Evolutionary conservation across 2,329 filamentous ascomycete genomes (phyloP).

Genomic region (Metarhizium album): DNA sequence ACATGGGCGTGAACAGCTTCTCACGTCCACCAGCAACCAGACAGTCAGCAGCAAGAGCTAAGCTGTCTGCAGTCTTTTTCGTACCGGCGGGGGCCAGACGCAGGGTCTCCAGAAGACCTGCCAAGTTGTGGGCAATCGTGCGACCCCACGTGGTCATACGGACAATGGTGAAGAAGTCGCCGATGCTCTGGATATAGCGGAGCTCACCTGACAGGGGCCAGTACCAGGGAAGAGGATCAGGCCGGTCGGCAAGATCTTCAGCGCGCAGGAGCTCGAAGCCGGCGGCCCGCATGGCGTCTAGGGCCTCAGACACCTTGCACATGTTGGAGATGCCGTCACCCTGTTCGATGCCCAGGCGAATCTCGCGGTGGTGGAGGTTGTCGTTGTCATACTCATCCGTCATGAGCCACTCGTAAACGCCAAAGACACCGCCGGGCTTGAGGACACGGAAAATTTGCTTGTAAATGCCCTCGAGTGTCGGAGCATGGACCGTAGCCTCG

Average conservation of each 20-base stretch:
- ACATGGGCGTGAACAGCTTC: slow-evolving; percentile 98
- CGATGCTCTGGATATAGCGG: slow-evolving; percentile 67
- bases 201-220: slow-evolving; percentile 82
- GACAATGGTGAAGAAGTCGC: slow-evolving; percentile 72
- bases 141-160: slow-evolving; percentile 85
- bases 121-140: slow-evolving; percentile 61
- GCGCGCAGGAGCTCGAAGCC: slow-evolving; percentile 76
- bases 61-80: slow-evolving; percentile 87
- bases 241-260: slow-evolving; percentile 75
- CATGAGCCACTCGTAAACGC: slow-evolving; percentile 99
- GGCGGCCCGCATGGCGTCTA: slow-evolving; percentile 73
- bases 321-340: slow-evolving; percentile 97
- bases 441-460: slow-evolving; percentile 88
- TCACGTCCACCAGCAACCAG: slow-evolving; percentile 77
- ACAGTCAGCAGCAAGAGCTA: slow-evolving; percentile 72
- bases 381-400: slow-evolving; percentile 88
- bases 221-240: slow-evolving; percentile 80
- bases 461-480: slow-evolving; percentile 83
- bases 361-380: slow-evolving; percentile 75
- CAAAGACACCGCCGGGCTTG: slow-evolving; percentile 91
- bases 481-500: slow-evolving; percentile 92
- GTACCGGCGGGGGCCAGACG: slow-evolving; percentile 71
- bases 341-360: slow-evolving; percentile 88
- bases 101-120: slow-evolving; percentile 65
- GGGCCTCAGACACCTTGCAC: slow-evolving; percentile 73